phyloP scores from a whole-genome alignment of 768 basidiomycete species.

The Phaeotremella fagi region DNA sequence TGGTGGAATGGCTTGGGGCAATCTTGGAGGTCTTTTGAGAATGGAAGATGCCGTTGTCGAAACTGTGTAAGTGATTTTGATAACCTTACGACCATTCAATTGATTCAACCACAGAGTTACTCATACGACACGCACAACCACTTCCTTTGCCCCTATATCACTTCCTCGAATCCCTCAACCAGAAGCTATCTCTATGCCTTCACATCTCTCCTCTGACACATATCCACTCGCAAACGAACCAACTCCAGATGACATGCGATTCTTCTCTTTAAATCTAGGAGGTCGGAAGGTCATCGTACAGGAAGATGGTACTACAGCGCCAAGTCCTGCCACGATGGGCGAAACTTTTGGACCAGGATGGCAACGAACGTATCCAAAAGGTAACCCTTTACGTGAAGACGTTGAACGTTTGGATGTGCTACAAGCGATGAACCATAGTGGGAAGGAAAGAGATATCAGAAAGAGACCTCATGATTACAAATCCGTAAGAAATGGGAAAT shows the following conservation, averaged over 20 bases:
- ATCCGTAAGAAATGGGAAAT: slow-evolving; percentile 2
- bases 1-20: slow-evolving; percentile 18
- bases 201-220: slow-evolving; percentile 15
- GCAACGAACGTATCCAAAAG: background rate
- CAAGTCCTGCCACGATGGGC: background rate
- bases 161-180: slow-evolving; percentile 34
- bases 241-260: slow-evolving; percentile 34
- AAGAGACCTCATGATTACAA: slow-evolving; percentile 25
- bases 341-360: slow-evolving; percentile 18
- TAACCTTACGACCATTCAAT: slow-evolving; percentile 2
- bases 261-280: slow-evolving; percentile 33
- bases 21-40: slow-evolving; percentile 25
- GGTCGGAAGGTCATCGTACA: slow-evolving; percentile 33
- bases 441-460: slow-evolving; percentile 24
- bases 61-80: slow-evolving; percentile 32
- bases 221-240: slow-evolving; percentile 37
- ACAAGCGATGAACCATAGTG: slow-evolving; percentile 11
- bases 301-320: slow-evolving; percentile 18
- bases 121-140: slow-evolving; percentile 38
- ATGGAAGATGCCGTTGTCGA: slow-evolving; percentile 44
- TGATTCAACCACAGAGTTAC: slow-evolving; percentile 30
- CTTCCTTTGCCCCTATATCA: slow-evolving; percentile 32
- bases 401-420: slow-evolving; percentile 12
- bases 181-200: slow-evolving; percentile 19
- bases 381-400: background rate